Base-by-base conservation (phyloP, 257 asterid species). In the Prunella vulgaris region DNA sequence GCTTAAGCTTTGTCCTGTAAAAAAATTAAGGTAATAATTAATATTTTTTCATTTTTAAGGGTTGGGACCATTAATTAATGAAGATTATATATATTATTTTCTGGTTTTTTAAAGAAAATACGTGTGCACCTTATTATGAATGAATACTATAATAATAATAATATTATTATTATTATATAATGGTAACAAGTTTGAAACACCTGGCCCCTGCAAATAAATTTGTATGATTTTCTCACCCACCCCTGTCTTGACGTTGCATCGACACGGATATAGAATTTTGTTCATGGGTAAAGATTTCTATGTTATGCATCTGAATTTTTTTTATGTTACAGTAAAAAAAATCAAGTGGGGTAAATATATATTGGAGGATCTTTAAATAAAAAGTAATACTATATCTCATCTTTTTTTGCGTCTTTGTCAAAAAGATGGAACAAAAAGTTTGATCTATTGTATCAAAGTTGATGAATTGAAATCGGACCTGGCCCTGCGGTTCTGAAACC, bases 401-500 rank as follows among this genome's bases (percentile, higher is more conserved):
- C 54, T 52, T 53, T 28, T 30, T 3, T n/a, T 6, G 20, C 10
- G 64, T 24, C 28, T 53, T 51, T 8, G 3, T 52, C 21, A 20
- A 20, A 33, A 71, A 52, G 10, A 15, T 17, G n/a, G 30, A 69
- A 30, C 21, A 20, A 20, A 33, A 71, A 52, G 10, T 9, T 17
- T 8, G 14, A 38, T 10, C 46, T 10, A 38, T 2, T 38, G 1
- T 10, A 38, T 42, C 0, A 13, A 42, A 42, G 15, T 0, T 40
- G 49, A 40, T 32, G n/a, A 44, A 46, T 8, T 10, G 38, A 21
- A 13, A 48, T 64, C 58, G 5, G 8, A 91, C 97, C 97, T 89
- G 64, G 98, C 98, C 76, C 98, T 81, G 66, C 97, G 82, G 69
- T 92, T 92, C 79, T 92, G 98, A 70, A 92, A 92, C 98, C 98